Percentiles rank a stretch among this genome's conserved stretches.
phyloP scores from a whole-genome alignment of 2,329 filamentous ascomycete species.

The Arthroderma sp. region DNA sequence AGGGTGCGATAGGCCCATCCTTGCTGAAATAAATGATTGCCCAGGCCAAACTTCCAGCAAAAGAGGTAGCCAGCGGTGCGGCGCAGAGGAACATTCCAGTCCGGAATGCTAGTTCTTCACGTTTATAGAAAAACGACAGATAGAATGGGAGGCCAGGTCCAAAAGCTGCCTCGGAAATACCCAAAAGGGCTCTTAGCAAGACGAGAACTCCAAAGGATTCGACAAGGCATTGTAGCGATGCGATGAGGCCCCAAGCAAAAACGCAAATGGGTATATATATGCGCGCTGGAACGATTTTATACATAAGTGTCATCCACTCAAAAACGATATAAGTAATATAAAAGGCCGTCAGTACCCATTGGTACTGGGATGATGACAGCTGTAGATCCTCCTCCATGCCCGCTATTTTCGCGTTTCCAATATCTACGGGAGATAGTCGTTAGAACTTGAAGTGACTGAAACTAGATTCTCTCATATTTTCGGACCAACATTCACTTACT shows the following conservation, averaged over 20 bases:
- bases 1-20: conserved; percentile 57
- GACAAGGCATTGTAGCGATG: conserved; percentile 57
- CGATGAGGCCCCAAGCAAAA: conserved; percentile 63
- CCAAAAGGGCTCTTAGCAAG: conserved; percentile 32
- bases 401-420: conserved; percentile 50
- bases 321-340: conserved; percentile 53
- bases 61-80: conserved; percentile 47
- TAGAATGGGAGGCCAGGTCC: conserved; percentile 52
- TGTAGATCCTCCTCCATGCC: conserved; percentile 42
- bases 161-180: conserved; percentile 49
- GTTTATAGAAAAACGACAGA: conserved; percentile 49
- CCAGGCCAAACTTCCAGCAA: conserved; percentile 67
- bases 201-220: conserved; percentile 49
- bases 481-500: conserved; percentile 40
- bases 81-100: conserved; percentile 79
- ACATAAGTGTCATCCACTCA: conserved; percentile 54
- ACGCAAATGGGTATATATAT: conserved; percentile 50
- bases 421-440: conserved; percentile 27
- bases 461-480: too few species aligned
- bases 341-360: conserved; percentile 50
- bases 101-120: conserved; percentile 65
- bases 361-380: conserved; percentile 43
- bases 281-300: conserved; percentile 46
- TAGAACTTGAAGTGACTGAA: neutral
- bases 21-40: conserved; percentile 57